These are phyloP conservation scores for Thielaviopsis punctulata DNA, from an alignment of 2,329 filamentous ascomycete species.

Conservation along the genomic window DNA sequence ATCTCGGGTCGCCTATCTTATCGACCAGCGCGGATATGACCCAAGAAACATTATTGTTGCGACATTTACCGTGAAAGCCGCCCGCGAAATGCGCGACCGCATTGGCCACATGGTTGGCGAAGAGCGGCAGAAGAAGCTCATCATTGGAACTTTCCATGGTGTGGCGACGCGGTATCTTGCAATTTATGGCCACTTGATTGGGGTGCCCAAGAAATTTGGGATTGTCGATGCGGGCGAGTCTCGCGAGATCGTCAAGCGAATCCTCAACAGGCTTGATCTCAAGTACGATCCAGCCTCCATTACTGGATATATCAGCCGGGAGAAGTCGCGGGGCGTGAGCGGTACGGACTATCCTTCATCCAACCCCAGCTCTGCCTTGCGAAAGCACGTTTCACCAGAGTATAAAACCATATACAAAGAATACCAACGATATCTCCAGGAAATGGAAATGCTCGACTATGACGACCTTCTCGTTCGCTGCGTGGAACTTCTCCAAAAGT, in stretches of 20 bases:
- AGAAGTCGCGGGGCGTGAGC: constrained; percentile 37
- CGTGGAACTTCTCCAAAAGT: constrained; percentile 54
- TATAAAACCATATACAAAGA: constrained; percentile 52
- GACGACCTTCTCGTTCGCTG: constrained; percentile 81
- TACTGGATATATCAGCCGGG: constrained; percentile 59
- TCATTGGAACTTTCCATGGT: constrained; percentile 89
- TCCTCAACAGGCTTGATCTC: constrained; percentile 57
- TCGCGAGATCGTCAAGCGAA: constrained; percentile 60
- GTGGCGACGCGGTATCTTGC: constrained; percentile 73
- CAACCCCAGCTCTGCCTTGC: not conserved
- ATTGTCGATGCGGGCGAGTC: constrained; percentile 80
- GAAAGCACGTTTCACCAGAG: constrained; percentile 30
- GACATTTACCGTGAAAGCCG: constrained; percentile 93
- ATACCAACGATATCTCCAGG: constrained; percentile 59
- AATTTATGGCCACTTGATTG: constrained; percentile 70
- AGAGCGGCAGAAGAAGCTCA: constrained; percentile 54
- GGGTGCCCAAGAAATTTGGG: constrained; percentile 65
- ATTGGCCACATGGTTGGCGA: constrained; percentile 69
- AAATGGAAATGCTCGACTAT: constrained; percentile 77
- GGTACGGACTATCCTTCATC: constrained; percentile 13
- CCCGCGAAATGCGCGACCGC: constrained; percentile 79
- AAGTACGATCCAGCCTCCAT: constrained; percentile 52
- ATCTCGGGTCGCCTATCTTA: constrained; percentile 76
- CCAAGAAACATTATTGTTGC: constrained; percentile 87
- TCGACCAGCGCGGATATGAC: constrained; percentile 51